Conservation (phyloP, 2,329 filamentous ascomycete species). For the Fusarium torulosum region DNA sequence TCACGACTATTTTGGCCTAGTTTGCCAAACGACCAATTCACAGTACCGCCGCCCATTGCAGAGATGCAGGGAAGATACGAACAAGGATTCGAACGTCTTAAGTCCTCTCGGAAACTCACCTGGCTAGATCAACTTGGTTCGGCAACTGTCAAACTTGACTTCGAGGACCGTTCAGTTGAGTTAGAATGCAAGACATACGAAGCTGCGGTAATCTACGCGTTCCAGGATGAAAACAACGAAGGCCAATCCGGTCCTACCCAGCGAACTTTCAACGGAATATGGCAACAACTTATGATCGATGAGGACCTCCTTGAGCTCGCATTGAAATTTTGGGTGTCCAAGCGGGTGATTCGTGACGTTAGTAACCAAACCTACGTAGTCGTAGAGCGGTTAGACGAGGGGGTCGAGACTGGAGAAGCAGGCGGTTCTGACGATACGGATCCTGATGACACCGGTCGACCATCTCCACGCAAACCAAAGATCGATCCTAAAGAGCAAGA, state of each 20-base stretch:
- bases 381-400: conserved; percentile 71
- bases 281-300: conserved; percentile 75
- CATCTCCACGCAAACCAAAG: conserved; percentile 64
- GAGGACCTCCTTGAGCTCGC: conserved; percentile 76
- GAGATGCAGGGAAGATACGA: conserved; percentile 78
- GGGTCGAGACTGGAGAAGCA: conserved; percentile 45
- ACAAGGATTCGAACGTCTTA: conserved; percentile 80
- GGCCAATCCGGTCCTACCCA: conserved; percentile 53
- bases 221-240: conserved; percentile 65
- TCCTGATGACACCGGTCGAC: conserved; percentile 47
- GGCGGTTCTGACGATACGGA: conserved; percentile 50
- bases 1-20: conserved; percentile 95
- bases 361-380: conserved; percentile 71
- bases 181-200: conserved; percentile 86
- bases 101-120: conserved; percentile 85
- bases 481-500: conserved; percentile 74
- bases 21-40: conserved; percentile 77
- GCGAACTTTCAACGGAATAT: conserved; percentile 66
- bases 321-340: conserved; percentile 78
- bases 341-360: conserved; percentile 72
- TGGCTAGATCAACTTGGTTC: conserved; percentile 89
- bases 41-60: conserved; percentile 69
- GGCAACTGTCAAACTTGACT: conserved; percentile 82
- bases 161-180: conserved; percentile 81
- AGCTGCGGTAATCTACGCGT: conserved; percentile 88